Evolutionary conservation across 1,139 yeast species (phyloP).

Genomic region (Starmera stellimalicola): DNA sequence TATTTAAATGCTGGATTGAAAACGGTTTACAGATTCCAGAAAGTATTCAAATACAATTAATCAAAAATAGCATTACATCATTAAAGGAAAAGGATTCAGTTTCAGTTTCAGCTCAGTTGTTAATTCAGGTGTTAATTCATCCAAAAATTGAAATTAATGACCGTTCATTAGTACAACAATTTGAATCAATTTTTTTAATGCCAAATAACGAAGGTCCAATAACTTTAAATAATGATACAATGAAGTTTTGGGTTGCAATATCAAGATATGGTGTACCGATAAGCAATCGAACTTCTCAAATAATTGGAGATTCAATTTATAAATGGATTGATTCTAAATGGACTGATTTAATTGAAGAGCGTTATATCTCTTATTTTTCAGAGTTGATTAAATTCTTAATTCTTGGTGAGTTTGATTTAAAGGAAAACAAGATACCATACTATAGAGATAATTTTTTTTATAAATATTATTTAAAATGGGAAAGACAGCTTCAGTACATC

Average conservation of each 20-base stretch:
- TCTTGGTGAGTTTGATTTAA: constrained; percentile 15
- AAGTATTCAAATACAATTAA: constrained; percentile 17
- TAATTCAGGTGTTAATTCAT: constrained; percentile 18
- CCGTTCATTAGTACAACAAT: constrained; percentile 31
- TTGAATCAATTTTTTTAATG: constrained; percentile 40
- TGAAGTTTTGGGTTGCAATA: constrained; percentile 44
- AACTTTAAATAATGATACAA: constrained; percentile 33
- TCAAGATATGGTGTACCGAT: constrained; percentile 28
- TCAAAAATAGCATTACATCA: constrained; percentile 38
- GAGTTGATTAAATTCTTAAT: constrained; percentile 36
- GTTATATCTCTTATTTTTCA: constrained; percentile 20
- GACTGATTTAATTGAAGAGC: constrained; percentile 17
- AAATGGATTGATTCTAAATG: constrained; percentile 44
- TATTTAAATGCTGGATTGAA: constrained; percentile 25
- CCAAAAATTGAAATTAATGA: constrained; percentile 23
- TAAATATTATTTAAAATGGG: constrained; percentile 6
- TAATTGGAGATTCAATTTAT: constrained; percentile 22
- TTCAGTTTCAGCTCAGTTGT: constrained; percentile 24
- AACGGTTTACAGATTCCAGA: constrained; percentile 13
- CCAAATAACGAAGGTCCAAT: constrained; percentile 55
- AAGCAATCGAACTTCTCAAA: constrained; percentile 17
- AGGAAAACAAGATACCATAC: neutral
- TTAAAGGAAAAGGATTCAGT: constrained; percentile 27
- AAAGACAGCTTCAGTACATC: neutral
- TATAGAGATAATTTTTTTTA: constrained; percentile 6